Base-by-base conservation (phyloP, 2,329 filamentous ascomycete genomes). In the Calonectria crousiana region DNA sequence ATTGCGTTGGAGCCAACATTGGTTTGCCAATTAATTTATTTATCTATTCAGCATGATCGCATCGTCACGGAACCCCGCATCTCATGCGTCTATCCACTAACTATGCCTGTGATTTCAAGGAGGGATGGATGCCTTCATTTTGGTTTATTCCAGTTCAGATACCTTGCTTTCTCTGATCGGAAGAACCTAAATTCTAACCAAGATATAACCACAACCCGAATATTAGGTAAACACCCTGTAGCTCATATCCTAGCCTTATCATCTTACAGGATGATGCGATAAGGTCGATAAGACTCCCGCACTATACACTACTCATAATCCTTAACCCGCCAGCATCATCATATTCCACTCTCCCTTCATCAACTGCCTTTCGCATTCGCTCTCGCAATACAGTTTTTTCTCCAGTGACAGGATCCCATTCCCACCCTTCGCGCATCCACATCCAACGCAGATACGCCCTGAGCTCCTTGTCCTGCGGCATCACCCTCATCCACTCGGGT, bases 401-500 rank as follows among this genome's bases (percentile, higher is more conserved):
- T 1, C 95, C 95, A 0, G 93, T 95, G 34, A 86, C 83, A 1
- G 92, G 91, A 85, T 97, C 90, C 95, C 95, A 98, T 51, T 92
- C 88, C 90, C 92, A 96, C 0, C 95, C 95, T 80, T 98, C 94
- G 58, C 93, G 92, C 85, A 97, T 90, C 95, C 96, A 98, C 91
- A 95, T 95, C 95, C 96, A 98, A 49, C 93, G 90, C 80, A 98
- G 84, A 85, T 92, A 98, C 0, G 95, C 95, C 53, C 94, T 89
- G n/a, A 98, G 86, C 84, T 98, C 96, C 85, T 98, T 98, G 84
- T 98, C 96, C 53, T 89, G 86, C 0, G 96, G 95, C 64, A 94
- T 82, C 1, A 98, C 95, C 4, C 95, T 90, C 89, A 95, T 97
- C 96, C 96, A 98, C 84, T 98, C 96, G 0, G 95, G 95, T 79